A percentile compares a stretch with the other conserved stretches of the same genome.
Conservation (phyloP, 305 asterid genomes). For the Fraxinus greggii region DNA sequence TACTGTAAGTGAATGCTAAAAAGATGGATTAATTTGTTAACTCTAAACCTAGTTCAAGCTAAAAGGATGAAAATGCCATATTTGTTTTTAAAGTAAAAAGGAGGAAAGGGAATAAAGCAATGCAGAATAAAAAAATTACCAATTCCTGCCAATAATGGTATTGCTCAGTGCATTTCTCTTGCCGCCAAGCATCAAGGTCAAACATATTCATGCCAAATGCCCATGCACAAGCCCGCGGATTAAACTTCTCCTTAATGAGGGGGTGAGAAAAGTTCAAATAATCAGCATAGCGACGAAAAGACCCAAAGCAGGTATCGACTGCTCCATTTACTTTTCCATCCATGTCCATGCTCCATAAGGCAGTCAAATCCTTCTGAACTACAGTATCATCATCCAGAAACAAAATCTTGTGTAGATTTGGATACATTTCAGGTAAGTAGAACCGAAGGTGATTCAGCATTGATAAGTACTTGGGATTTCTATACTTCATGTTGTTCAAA, state of each 20-base stretch:
- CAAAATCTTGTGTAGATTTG: slow-evolving; percentile 55
- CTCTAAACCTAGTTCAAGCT: background rate
- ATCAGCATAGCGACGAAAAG: slow-evolving; percentile 58
- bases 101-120: background rate
- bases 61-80: slow-evolving; percentile 5
- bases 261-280: slow-evolving; percentile 68
- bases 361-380: slow-evolving; percentile 72
- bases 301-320: slow-evolving; percentile 71
- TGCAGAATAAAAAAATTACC: slow-evolving; percentile 35
- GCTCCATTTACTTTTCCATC: slow-evolving; percentile 75
- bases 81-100: background rate
- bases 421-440: slow-evolving; percentile 75
- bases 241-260: slow-evolving; percentile 57
- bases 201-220: slow-evolving; percentile 75
- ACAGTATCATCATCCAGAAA: slow-evolving; percentile 75
- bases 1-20: background rate
- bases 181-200: slow-evolving; percentile 76
- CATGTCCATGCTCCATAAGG: slow-evolving; percentile 65
- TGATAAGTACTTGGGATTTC: slow-evolving; percentile 63
- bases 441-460: slow-evolving; percentile 65
- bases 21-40: background rate
- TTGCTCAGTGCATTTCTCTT: slow-evolving; percentile 53
- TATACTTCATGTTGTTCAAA: slow-evolving; percentile 49
- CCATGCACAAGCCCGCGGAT: slow-evolving; percentile 74
- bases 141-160: slow-evolving; percentile 70